Evolutionary conservation across 768 basidiomycete genomes (phyloP), one percentile per base, ranked within the genome.

Genomic region (Lentinus brumalis): DNA sequence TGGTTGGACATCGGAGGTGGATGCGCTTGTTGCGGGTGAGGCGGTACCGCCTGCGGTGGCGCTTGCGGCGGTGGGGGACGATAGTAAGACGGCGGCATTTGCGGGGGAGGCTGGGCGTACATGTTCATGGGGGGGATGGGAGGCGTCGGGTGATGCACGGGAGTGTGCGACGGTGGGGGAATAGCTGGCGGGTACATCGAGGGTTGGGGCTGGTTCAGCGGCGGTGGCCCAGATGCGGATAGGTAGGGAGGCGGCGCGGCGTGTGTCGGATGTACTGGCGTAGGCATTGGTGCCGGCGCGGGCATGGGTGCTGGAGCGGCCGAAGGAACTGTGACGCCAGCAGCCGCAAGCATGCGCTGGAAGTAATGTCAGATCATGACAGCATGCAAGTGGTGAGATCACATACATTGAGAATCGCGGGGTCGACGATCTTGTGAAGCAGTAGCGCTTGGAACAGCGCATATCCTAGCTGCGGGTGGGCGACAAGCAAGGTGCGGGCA

Each of bases 381-480:
- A 11, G 18, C 12, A 35, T 4, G 7, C 5, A 14, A 41, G 56
- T 9, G 21, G 21, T 5, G 16, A 46, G 16, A 38, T 55, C 11
- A 41, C 61, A 81, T 65, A 92, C 88, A 69, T 92, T 86, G 3
- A 99, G 79, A 50, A 97, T 86, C 5, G 86, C 83, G 3, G 91
- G 84, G 65, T 98, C 95, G 42, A 98, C 92, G 16, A 98, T 92
- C 68, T 95, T 92, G 82, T 96, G 93, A 50, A 98, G 77, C 9
- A 98, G 78, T 64, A 99, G 83, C 0, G 93, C 91, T 76, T 98
- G 96, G 80, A 98, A 97, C 14, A 98, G 81, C 4, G 97, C 97
- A 73, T 98, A 98, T 2, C 94, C 90, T 5, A 97, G 83, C 75
- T 98, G 96, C 16, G 97, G 97, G 67, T 98, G 89, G 16, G 86